phyloP scores from a whole-genome alignment of 2,329 filamentous ascomycete species.

The Cordyceps javanica region DNA sequence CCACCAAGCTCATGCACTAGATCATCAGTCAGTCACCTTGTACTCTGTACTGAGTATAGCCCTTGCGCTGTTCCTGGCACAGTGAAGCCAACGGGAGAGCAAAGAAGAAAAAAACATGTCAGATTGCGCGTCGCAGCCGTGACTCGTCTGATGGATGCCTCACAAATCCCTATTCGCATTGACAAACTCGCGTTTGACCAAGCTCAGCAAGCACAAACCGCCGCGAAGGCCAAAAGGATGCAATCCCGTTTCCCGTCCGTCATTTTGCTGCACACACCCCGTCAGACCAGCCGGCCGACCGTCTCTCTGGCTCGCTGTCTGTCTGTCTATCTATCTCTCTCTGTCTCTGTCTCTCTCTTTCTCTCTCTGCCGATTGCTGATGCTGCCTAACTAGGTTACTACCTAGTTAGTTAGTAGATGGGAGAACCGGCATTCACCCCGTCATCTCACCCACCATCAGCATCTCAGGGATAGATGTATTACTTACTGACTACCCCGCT shows the following conservation, averaged over 20 bases:
- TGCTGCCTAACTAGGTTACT: neutral
- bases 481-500: neutral
- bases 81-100: no score
- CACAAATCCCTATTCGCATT: neutral
- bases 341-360: no score
- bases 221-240: neutral
- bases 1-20: no score
- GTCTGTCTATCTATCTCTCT: no score
- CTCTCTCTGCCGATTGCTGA: no score
- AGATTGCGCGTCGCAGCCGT: neutral
- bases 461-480: neutral
- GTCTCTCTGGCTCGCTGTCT: no score
- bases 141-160: neutral
- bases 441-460: conserved; percentile 6
- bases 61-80: neutral
- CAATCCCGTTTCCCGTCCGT: neutral
- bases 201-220: no score
- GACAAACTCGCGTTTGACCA: neutral
- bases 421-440: neutral
- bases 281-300: conserved; percentile 3
- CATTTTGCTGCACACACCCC: neutral
- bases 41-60: no score
- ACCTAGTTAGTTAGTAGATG: neutral
- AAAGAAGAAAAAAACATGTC: neutral
- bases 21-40: no score